Evolutionary conservation across 192 early-diverging fungal genomes (phyloP), one percentile per base, ranked within the genome.

Genomic region (Linnemannia schmuckeri): DNA sequence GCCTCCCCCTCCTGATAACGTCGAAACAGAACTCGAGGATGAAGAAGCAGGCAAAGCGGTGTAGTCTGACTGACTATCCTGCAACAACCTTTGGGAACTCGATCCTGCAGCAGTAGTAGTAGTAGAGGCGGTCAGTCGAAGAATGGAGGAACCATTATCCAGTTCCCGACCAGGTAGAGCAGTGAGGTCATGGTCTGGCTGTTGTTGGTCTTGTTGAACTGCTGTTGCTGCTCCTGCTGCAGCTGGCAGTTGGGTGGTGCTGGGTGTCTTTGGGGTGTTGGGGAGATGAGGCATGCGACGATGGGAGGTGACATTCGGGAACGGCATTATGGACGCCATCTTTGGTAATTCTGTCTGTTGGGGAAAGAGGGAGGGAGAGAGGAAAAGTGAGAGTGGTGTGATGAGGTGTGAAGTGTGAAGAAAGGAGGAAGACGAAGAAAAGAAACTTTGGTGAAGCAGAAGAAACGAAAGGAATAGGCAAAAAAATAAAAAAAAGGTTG

Each of bases 321-420:
- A 87, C 1, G 76, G 72, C 46, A 87, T 81, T 38, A 87, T 77
- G 27, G 85, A 81, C 0, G 85, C 85, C 85, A 87, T 87, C 30
- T 66, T 66, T 24, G 24, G 8, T 10, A 27, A 27, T 40, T 27
- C 70, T 73, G 4, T 74, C 3, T 20, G 38, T 20, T 8, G 9
- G 35, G 18, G 6, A 38, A 49, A 18, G 5, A 33, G 9, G 7
- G 42, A 61, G n/a, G 57, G 13, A 44, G 42, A 12, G 44, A 46
- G 12, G 15, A 13, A 46, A 61, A 22, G n/a, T 10, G 61, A 15
- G 10, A 33, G 61, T 13, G 27, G 30, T 33, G 61, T 30, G 30
- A 30, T 63, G 61, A 63, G 30, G 20, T 6, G 6, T 0, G 24
- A 57, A 12, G 30, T 30, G 10, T 30, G 33, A 27, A n/a, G 27